Percentiles rank a stretch among this genome's conserved stretches.
Evolutionary conservation across 1,284 basidiomycete species (phyloP).

Genomic region (Leccinum solheimii): DNA sequence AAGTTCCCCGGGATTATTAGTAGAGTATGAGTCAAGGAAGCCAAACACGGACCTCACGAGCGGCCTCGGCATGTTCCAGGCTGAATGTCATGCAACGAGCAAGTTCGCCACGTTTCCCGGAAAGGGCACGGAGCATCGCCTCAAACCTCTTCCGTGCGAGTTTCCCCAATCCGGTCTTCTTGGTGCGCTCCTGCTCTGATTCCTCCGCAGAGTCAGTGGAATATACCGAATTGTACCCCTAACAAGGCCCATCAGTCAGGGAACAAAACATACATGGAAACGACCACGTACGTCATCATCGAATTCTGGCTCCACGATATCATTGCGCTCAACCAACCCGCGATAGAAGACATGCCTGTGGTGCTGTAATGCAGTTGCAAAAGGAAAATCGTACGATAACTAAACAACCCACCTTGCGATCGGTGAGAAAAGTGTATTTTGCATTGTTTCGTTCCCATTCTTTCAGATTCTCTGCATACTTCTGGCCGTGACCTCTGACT

Average conservation of each 20-base stretch:
- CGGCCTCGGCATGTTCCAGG: conserved; percentile 91
- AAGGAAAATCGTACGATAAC: background rate
- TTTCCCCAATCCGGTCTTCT: conserved; percentile 74
- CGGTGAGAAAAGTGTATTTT: conserved; percentile 60
- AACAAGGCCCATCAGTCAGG: conserved; percentile 10
- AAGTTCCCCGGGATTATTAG: conserved; percentile 2
- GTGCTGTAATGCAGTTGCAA: conserved; percentile 50
- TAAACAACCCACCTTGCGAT: conserved; percentile 56
- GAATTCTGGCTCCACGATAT: conserved; percentile 67
- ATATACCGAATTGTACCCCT: conserved; percentile 91
- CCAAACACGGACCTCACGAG: conserved; percentile 67
- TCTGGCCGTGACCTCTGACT: conserved; percentile 76
- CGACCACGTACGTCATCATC: conserved; percentile 72
- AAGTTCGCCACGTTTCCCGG: conserved; percentile 86
- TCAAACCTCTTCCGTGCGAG: conserved; percentile 83
- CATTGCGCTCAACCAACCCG: conserved; percentile 67
- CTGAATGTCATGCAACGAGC: conserved; percentile 96
- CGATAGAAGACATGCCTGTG: conserved; percentile 82
- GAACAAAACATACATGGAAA: conserved; percentile 1
- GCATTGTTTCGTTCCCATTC: conserved; percentile 76
- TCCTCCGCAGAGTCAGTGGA: conserved; percentile 96
- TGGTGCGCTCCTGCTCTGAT: conserved; percentile 78
- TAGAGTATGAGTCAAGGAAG: background rate
- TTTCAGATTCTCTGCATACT: conserved; percentile 74
- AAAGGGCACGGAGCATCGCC: conserved; percentile 84